Evolutionary conservation across 345 rosid genomes (phyloP).

Genomic region (Heritiera littoralis): DNA sequence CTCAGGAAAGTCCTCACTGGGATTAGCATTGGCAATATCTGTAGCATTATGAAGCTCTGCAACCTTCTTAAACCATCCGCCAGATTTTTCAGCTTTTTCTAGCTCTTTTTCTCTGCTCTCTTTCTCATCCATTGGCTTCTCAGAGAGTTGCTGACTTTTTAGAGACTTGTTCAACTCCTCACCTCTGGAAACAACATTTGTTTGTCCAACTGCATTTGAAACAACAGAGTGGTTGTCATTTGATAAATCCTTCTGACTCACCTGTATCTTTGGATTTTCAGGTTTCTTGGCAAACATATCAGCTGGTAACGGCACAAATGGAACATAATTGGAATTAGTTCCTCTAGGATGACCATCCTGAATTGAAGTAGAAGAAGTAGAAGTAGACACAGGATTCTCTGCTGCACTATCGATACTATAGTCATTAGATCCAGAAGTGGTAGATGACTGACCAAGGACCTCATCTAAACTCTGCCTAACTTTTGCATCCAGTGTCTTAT

Average conservation of each 20-base stretch:
- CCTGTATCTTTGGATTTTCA: slow-evolving; percentile 32
- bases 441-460: slow-evolving; percentile 43
- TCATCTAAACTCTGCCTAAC: slow-evolving; percentile 42
- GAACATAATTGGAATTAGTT: slow-evolving; percentile 46
- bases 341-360: slow-evolving; percentile 40
- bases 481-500: slow-evolving; percentile 26
- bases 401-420: slow-evolving; percentile 13
- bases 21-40: slow-evolving; percentile 43
- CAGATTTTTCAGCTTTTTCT: slow-evolving; percentile 55
- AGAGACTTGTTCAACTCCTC: slow-evolving; percentile 18
- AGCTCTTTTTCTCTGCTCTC: slow-evolving; percentile 33
- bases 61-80: slow-evolving; percentile 71
- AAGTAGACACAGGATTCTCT: slow-evolving; percentile 15
- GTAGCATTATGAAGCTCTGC: slow-evolving; percentile 58
- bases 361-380: slow-evolving; percentile 25
- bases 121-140: slow-evolving; percentile 24
- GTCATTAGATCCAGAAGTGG: slow-evolving; percentile 30
- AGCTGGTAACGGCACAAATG: slow-evolving; percentile 79
- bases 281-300: slow-evolving; percentile 74
- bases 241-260: slow-evolving; percentile 27
- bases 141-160: slow-evolving; percentile 22
- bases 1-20: slow-evolving; percentile 63
- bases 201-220: slow-evolving; percentile 26
- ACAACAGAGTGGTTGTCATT: slow-evolving; percentile 23
- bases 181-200: slow-evolving; percentile 21